These are phyloP conservation scores for Aquilaria yunnanensis DNA, from an alignment of 345 rosid species.

Conservation along the genomic window DNA sequence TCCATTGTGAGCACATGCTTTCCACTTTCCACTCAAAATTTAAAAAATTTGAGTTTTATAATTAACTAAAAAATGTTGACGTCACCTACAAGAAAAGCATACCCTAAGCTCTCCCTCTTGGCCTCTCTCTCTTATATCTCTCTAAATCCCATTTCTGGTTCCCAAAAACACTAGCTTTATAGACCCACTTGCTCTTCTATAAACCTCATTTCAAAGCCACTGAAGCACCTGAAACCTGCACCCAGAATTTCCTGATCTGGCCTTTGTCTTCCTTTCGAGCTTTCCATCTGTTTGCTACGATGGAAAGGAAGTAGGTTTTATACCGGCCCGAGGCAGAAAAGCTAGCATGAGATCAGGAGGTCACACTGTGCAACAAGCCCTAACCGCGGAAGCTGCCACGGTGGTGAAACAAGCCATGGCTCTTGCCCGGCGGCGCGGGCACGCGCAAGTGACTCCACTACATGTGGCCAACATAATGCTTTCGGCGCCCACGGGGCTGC, in stretches of 20 bases:
- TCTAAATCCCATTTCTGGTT: slow-evolving; percentile 11
- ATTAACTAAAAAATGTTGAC: slow-evolving; percentile 48
- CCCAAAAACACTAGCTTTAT: not conserved
- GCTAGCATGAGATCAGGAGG: slow-evolving; percentile 79
- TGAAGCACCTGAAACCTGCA: slow-evolving; percentile 8
- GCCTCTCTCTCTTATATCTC: slow-evolving; percentile 19
- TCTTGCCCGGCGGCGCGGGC: slow-evolving; percentile 81
- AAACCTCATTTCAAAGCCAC: slow-evolving; percentile 12
- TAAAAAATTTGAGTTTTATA: slow-evolving; percentile 40
- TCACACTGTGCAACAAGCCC: slow-evolving; percentile 78
- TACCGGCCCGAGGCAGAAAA: not conserved
- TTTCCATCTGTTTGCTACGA: slow-evolving; percentile 2
- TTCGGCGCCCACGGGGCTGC: slow-evolving; percentile 60
- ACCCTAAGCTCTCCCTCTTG: slow-evolving; percentile 21
- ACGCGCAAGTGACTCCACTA: slow-evolving; percentile 96
- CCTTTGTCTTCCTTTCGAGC: not conserved
- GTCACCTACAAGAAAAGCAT: slow-evolving; percentile 73
- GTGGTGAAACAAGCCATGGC: slow-evolving; percentile 72
- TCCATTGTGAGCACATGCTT: slow-evolving; percentile 80
- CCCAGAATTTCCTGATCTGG: slow-evolving; percentile 16
- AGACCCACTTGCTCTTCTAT: slow-evolving; percentile 12
- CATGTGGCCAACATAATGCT: slow-evolving; percentile 96
- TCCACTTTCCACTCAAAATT: slow-evolving; percentile 80
- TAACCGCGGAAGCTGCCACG: slow-evolving; percentile 67
- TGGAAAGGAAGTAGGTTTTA: not conserved